These are phyloP conservation scores for Aspergillus sp. DNA, from an alignment of 2,329 filamentous ascomycete species.

Conservation along the genomic window DNA sequence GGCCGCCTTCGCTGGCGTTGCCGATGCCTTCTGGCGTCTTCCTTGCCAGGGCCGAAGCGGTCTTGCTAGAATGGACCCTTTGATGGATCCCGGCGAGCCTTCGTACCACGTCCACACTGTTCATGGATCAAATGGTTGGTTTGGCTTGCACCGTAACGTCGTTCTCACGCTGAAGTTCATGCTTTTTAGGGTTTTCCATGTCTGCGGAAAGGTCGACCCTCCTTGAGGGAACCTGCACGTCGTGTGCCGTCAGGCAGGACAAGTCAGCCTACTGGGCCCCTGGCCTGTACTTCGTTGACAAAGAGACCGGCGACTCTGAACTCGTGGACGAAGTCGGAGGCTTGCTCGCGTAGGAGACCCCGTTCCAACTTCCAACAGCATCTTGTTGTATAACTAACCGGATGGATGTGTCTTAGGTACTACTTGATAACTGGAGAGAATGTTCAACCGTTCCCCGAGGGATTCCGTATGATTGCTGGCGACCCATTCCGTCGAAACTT, in stretches of 20 bases:
- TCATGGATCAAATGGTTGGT: conserved; percentile 69
- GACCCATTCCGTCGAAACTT: conserved; percentile 68
- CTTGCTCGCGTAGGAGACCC: conserved; percentile 74
- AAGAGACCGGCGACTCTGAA: conserved; percentile 61
- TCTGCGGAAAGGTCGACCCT: conserved; percentile 60
- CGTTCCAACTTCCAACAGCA: neutral
- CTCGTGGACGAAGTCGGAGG: conserved; percentile 74
- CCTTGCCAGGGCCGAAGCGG: conserved; percentile 72
- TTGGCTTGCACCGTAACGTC: neutral
- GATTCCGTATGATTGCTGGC: conserved; percentile 82
- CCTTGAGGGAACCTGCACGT: conserved; percentile 67
- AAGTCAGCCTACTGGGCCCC: conserved; percentile 89
- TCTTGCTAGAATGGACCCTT: conserved; percentile 72
- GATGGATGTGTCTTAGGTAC: conserved; percentile 59
- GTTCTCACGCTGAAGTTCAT: conserved; percentile 11
- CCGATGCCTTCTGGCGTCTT: conserved; percentile 83
- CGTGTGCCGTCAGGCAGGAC: conserved; percentile 76
- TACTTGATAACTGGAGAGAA: conserved; percentile 72
- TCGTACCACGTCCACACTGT: conserved; percentile 71
- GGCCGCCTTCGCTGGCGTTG: conserved; percentile 33
- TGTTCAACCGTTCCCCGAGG: conserved; percentile 70
- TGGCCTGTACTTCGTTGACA: conserved; percentile 71
- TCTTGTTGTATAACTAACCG: conserved; percentile 1
- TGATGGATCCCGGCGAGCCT: conserved; percentile 62
- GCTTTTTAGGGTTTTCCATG: conserved; percentile 61